These are phyloP conservation scores for Coelastrella sp. DNA, from an alignment of 139 green algal species.

Conservation along the genomic window DNA sequence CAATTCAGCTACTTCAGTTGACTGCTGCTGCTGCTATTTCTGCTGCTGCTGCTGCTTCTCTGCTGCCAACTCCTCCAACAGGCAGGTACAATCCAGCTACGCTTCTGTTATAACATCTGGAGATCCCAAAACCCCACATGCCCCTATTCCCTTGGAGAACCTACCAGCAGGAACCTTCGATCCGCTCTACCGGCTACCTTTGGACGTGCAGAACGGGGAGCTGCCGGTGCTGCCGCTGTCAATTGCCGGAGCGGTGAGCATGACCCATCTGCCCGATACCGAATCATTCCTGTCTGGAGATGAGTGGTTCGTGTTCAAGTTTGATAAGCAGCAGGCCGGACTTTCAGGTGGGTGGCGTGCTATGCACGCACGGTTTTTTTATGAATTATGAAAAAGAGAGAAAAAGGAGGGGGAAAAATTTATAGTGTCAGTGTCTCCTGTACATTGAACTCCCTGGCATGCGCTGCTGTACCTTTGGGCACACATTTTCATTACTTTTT, in stretches of 20 bases:
- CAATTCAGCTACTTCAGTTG: no score
- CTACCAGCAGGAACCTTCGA: conserved; percentile 57
- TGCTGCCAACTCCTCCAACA: neutral
- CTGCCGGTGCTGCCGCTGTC: conserved; percentile 86
- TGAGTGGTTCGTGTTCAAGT: conserved; percentile 91
- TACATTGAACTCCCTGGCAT: no score
- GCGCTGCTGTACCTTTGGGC: neutral
- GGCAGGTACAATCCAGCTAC: conserved; percentile 50
- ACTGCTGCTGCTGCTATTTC: neutral
- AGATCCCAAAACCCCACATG: neutral
- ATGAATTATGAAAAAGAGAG: no score
- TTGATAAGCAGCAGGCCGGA: conserved; percentile 63
- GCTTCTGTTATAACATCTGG: conserved; percentile 48
- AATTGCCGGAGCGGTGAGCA: conserved; percentile 80
- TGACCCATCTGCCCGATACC: conserved; percentile 62
- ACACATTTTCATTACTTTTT: no score
- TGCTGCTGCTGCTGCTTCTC: neutral
- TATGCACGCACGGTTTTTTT: neutral
- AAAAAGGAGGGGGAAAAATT: no score
- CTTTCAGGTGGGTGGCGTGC: conserved; percentile 2
- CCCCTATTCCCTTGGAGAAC: conserved; percentile 85
- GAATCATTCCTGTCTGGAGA: conserved; percentile 62
- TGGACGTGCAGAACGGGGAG: conserved; percentile 87
- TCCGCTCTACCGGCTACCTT: conserved; percentile 68
- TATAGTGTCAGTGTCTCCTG: neutral